A percentile compares a stretch with the other conserved stretches of the same genome.
phyloP scores from a whole-genome alignment of 805 yeast genomes.

The Saccharomycopsis guyanensis region DNA sequence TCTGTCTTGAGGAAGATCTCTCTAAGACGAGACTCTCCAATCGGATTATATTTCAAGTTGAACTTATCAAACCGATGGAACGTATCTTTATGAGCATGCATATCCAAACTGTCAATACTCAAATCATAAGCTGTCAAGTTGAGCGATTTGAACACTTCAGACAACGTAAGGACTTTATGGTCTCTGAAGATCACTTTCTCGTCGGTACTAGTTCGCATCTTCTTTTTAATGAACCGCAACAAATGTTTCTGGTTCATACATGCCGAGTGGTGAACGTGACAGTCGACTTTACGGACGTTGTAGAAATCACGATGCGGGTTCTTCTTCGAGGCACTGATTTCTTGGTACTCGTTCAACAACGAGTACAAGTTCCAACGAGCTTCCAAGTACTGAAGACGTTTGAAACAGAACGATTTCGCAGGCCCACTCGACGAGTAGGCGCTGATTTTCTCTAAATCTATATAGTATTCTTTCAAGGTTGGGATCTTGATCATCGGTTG shows the following conservation, averaged over 20 bases:
- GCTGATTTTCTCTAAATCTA: conserved; percentile 71
- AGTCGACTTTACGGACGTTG: conserved; percentile 93
- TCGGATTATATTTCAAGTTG: conserved; percentile 93
- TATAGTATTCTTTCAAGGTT: conserved; percentile 75
- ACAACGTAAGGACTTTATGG: conserved; percentile 75
- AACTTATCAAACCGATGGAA: conserved; percentile 97
- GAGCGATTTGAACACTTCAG: conserved; percentile 87
- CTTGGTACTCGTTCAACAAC: conserved; percentile 86
- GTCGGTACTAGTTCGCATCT: conserved; percentile 76
- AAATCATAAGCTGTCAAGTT: conserved; percentile 90
- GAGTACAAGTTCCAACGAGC: conserved; percentile 94
- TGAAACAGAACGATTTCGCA: conserved; percentile 89
- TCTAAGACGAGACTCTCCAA: conserved; percentile 95
- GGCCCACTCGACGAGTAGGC: conserved; percentile 89
- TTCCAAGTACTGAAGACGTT: conserved; percentile 86
- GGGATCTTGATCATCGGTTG: conserved; percentile 54
- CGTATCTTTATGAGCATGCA: conserved; percentile 99
- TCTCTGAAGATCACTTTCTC: conserved; percentile 93
- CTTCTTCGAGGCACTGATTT: conserved; percentile 78
- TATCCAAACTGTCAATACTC: conserved; percentile 92
- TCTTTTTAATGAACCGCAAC: conserved; percentile 87
- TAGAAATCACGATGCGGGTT: conserved; percentile 97
- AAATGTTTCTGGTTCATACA: conserved; percentile 98
- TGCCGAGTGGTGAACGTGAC: conserved; percentile 98
- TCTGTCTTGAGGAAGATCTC: conserved; percentile 95